Percentiles rank a stretch among this genome's conserved stretches.
Evolutionary conservation across 2,329 filamentous ascomycete genomes (phyloP).

Genomic region (Scedosporium boydii): DNA sequence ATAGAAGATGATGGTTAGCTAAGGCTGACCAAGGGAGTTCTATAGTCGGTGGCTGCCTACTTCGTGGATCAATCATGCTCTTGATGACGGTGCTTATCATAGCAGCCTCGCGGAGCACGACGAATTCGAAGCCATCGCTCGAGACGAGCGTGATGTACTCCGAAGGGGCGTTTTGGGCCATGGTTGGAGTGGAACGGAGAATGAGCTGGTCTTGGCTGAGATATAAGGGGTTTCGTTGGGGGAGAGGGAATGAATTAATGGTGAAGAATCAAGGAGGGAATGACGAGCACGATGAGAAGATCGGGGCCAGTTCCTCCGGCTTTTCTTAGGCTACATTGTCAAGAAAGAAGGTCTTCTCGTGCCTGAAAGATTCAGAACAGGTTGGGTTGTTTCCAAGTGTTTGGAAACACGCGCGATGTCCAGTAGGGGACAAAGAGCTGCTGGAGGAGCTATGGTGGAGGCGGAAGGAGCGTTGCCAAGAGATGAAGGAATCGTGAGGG

Average conservation of each 20-base stretch:
- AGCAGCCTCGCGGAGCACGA: constrained; percentile 62
- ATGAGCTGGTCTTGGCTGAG: background rate
- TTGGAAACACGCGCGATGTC: background rate
- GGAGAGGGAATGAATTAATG: background rate
- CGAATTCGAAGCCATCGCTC: constrained; percentile 67
- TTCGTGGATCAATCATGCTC: constrained; percentile 62
- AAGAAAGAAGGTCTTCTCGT: background rate
- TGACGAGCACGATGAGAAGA: constrained; percentile 1
- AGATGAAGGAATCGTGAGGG: background rate
- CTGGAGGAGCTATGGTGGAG: background rate
- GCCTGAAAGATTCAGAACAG: background rate
- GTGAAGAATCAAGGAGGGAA: background rate
- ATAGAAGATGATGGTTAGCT: constrained; percentile 1
- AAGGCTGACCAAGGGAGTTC: background rate
- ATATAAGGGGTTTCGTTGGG: background rate
- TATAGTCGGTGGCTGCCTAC: constrained; percentile 27
- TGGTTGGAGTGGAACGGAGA: background rate
- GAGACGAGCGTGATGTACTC: constrained; percentile 74
- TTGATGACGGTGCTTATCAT: constrained; percentile 63
- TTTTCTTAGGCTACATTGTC: background rate
- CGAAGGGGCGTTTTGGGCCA: constrained; percentile 22
- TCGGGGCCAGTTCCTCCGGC: background rate
- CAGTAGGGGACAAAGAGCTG: background rate
- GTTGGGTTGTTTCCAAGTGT: background rate
- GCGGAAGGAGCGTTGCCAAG: background rate